A percentile compares a stretch with the other conserved stretches of the same genome.
Evolutionary conservation across 1,139 yeast species (phyloP).

Genomic region (Spathaspora sp.): DNA sequence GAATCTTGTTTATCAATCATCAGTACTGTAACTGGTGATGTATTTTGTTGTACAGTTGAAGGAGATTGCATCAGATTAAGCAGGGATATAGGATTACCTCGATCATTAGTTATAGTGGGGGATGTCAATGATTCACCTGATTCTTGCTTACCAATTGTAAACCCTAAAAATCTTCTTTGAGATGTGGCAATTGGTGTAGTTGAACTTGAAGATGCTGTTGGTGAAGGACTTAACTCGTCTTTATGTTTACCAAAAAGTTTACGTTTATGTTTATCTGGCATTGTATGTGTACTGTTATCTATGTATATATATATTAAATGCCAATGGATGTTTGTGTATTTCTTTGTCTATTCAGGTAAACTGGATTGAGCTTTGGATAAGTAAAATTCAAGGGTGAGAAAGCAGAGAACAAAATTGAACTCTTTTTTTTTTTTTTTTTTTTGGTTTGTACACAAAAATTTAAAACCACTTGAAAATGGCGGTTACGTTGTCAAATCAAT

Average conservation of each 20-base stretch:
- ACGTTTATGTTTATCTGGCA: slow-evolving; percentile 51
- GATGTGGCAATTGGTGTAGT: slow-evolving; percentile 12
- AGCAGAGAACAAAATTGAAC: neutral
- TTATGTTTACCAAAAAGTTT: slow-evolving; percentile 39
- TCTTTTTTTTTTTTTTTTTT: neutral
- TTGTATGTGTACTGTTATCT: slow-evolving; percentile 12
- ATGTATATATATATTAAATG: neutral
- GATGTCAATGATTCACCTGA: slow-evolving; percentile 35
- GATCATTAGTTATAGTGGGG: slow-evolving; percentile 28
- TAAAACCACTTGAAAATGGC: slow-evolving; percentile 1
- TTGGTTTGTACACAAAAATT: neutral
- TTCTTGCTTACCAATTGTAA: slow-evolving; percentile 41
- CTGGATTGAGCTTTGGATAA: neutral
- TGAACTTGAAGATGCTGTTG: slow-evolving; percentile 20
- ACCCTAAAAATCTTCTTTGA: slow-evolving; percentile 33
- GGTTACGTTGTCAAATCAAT: neutral
- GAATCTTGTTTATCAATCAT: slow-evolving; percentile 26
- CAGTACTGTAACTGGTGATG: slow-evolving; percentile 5
- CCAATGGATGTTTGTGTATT: neutral
- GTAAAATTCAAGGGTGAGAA: neutral
- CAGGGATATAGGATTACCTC: neutral
- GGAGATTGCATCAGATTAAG: slow-evolving; percentile 16
- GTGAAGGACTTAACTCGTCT: slow-evolving; percentile 30
- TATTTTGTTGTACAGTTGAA: slow-evolving; percentile 13
- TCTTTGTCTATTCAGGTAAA: neutral